Percentiles rank a stretch among this genome's conserved stretches.
phyloP scores from a whole-genome alignment of 2,329 filamentous ascomycete species.

The Xylaria sp. region DNA sequence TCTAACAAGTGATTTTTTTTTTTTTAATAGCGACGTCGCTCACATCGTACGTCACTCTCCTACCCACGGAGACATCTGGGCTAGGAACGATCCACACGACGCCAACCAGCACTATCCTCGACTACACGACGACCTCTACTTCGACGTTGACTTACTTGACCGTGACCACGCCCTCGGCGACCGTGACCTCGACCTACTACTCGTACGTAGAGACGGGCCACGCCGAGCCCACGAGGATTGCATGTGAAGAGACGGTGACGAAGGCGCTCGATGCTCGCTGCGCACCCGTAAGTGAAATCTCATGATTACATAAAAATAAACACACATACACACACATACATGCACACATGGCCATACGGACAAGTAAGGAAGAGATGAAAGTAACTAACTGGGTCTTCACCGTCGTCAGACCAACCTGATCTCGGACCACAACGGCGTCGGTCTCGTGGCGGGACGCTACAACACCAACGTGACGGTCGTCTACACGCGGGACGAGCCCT shows the following conservation, averaged over 20 bases:
- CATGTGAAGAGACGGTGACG: constrained; percentile 40
- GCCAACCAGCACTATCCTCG: constrained; percentile 47
- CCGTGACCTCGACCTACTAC: constrained; percentile 21
- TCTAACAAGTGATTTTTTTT: background rate
- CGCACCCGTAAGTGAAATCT: constrained; percentile 37
- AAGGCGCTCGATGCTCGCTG: constrained; percentile 46
- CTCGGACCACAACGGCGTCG: constrained; percentile 36
- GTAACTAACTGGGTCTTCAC: background rate
- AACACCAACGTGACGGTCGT: constrained; percentile 38
- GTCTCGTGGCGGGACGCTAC: constrained; percentile 39
- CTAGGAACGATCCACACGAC: constrained; percentile 51
- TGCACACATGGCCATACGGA: background rate
- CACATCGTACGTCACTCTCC: constrained; percentile 32
- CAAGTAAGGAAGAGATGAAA: background rate
- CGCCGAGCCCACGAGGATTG: constrained; percentile 27
- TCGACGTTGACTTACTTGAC: constrained; percentile 38
- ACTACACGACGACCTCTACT: constrained; percentile 47
- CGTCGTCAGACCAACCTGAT: constrained; percentile 41
- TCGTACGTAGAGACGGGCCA: constrained; percentile 36
- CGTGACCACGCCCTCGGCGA: constrained; percentile 24
- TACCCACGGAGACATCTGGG: constrained; percentile 40
- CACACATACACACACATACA: background rate
- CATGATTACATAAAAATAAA: no score
- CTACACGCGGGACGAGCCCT: constrained; percentile 35
- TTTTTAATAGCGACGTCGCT: constrained; percentile 24